Evolutionary conservation across 495 filamentous ascomycete genomes (phyloP), one percentile per base, ranked within the genome.

Genomic region (Elasticomyces elasticus): DNA sequence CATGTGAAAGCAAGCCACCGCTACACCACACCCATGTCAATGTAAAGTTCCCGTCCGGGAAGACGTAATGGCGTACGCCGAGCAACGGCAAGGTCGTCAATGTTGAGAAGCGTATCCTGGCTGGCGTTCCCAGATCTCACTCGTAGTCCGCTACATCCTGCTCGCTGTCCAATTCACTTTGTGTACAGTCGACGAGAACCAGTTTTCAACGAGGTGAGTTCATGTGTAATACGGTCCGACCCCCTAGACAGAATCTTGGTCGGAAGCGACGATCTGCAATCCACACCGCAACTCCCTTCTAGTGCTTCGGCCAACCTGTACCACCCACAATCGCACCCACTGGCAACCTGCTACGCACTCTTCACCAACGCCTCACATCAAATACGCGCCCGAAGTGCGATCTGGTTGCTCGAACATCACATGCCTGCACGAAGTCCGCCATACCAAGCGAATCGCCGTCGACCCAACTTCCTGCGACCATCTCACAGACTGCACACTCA

Each of bases 131-230:
- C 35, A 40, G 19, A 15, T 40, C 4, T 40, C 19, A 40, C 35
- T 12, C 12, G 35, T 15, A 40, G 35, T 40, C 35, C 35, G n/a
- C 20, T 37, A 5, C 35, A 40, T 15, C 13, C 2, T 15, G 13
- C 13, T 3, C 27, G 47, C 49, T 47, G 55, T 57, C 55, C 55
- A 57, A 57, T 57, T 57, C 28, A 47, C 37, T 57, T 57, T 52
- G 55, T 38, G 49, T 48, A 57, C 55, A 38, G 55, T 40, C 55
- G 42, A 27, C n/a, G 25, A 50, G 24, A 17, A 17, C 9, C 20
- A 24, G 6, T 22, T 22, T 10, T 43, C 11, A 47, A 15, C 25
- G 27, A 49, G 45, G 45, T 49, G 25, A 49, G 45, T 47, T 13
- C 20, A 7, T 37, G 31, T 37, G 31, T n/a, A n/a, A n/a, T n/a